Percentiles rank a stretch among this genome's conserved stretches.
These are phyloP conservation scores for Obelidium mucronatum DNA, from an alignment of 192 early-diverging fungal genomes.

Conservation along the genomic window DNA sequence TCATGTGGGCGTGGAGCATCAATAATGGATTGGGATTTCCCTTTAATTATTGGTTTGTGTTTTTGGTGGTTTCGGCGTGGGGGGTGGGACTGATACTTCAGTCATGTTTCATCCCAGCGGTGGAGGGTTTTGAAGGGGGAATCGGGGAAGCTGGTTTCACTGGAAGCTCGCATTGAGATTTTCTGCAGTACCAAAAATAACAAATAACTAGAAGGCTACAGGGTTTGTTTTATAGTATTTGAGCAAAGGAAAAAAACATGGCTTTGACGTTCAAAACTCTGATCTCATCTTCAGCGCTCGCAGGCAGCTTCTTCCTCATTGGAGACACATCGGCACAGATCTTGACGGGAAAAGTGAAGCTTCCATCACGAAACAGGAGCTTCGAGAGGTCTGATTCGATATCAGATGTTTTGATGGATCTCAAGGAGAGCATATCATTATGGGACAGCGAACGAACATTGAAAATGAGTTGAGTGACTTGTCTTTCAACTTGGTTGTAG, in stretches of 20 bases:
- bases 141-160: not conserved
- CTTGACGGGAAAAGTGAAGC: not conserved
- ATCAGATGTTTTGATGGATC: no score
- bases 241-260: no score
- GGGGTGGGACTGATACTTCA: not conserved
- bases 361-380: no score
- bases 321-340: constrained; percentile 8
- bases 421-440: no score
- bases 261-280: constrained; percentile 1
- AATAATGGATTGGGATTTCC: constrained; percentile 34
- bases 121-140: not conserved
- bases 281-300: constrained; percentile 1
- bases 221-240: no score
- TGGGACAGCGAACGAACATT: not conserved
- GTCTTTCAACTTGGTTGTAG: no score
- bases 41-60: constrained; percentile 44
- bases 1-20: constrained; percentile 44
- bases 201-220: no score
- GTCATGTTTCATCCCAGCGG: not conserved
- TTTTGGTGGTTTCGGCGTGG: constrained; percentile 12
- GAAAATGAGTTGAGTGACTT: constrained; percentile 4
- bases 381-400: no score
- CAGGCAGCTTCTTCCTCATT: constrained; percentile 17
- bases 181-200: no score
- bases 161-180: not conserved